These are phyloP conservation scores for Termitomyces sp. DNA, from an alignment of 768 basidiomycete species.

Conservation along the genomic window DNA sequence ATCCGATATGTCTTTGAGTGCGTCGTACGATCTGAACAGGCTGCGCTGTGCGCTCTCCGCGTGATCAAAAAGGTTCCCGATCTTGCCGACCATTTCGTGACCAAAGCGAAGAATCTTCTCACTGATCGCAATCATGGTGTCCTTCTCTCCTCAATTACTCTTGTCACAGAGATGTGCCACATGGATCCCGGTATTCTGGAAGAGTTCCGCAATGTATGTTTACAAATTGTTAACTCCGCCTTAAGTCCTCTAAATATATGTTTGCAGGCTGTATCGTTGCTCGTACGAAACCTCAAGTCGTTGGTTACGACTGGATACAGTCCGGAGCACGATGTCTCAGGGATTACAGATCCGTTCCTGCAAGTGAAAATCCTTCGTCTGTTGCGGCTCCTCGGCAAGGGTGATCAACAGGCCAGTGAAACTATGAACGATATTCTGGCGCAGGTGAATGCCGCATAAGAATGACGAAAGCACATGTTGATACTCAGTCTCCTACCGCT, in stretches of 20 bases:
- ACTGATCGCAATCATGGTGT: slow-evolving; percentile 98
- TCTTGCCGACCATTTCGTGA: slow-evolving; percentile 85
- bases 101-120: slow-evolving; percentile 84
- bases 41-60: slow-evolving; percentile 90
- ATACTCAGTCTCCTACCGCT: not conserved
- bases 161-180: slow-evolving; percentile 93
- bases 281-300: slow-evolving; percentile 93
- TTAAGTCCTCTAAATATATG: not conserved
- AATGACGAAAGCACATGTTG: not conserved
- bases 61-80: slow-evolving; percentile 97
- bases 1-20: not conserved
- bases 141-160: slow-evolving; percentile 87
- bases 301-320: slow-evolving; percentile 95
- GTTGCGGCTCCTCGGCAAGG: slow-evolving; percentile 81
- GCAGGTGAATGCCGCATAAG: slow-evolving; percentile 47
- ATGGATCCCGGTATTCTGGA: slow-evolving; percentile 65
- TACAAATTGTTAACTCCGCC: not conserved
- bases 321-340: slow-evolving; percentile 98
- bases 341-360: slow-evolving; percentile 94
- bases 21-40: slow-evolving; percentile 40
- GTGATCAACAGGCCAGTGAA: slow-evolving; percentile 84
- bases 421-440: slow-evolving; percentile 98
- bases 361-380: slow-evolving; percentile 92
- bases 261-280: slow-evolving; percentile 77
- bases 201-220: slow-evolving; percentile 84